These are phyloP conservation scores for Tuber calosporum DNA, from an alignment of 495 filamentous ascomycete species.

Conservation along the genomic window DNA sequence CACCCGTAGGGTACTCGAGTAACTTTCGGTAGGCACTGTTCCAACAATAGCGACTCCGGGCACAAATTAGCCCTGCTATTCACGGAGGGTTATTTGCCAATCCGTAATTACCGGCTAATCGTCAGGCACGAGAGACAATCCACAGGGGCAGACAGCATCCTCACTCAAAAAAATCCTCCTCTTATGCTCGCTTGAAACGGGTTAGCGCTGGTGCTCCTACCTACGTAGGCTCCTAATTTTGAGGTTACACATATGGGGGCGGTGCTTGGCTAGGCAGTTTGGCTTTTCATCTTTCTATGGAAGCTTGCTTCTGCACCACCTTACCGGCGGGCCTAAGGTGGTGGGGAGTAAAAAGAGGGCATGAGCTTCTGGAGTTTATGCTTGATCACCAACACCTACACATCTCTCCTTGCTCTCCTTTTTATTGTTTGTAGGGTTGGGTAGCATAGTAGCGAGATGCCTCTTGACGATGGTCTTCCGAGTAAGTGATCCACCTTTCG, in stretches of 20 bases:
- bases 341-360: not conserved
- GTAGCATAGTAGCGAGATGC: conserved; percentile 24
- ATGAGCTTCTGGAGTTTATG: not conserved
- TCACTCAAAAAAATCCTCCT: too few species aligned
- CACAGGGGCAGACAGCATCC: not conserved
- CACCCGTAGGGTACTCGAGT: too few species aligned
- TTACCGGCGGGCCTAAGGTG: too few species aligned
- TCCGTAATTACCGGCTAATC: not conserved
- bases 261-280: not conserved
- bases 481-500: conserved; percentile 48
- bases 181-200: not conserved
- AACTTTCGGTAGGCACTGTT: not conserved
- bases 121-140: not conserved
- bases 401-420: not conserved
- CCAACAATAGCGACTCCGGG: not conserved
- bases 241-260: not conserved
- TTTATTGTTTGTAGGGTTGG: not conserved
- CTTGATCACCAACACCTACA: not conserved
- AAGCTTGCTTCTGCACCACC: not conserved
- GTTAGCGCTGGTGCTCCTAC: conserved; percentile 3
- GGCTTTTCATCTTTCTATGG: not conserved
- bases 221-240: not conserved
- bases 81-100: not conserved
- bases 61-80: not conserved
- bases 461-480: conserved; percentile 85